Base-by-base conservation (phyloP, 352 stramenopile species). In the Sclerospora graminicola region DNA sequence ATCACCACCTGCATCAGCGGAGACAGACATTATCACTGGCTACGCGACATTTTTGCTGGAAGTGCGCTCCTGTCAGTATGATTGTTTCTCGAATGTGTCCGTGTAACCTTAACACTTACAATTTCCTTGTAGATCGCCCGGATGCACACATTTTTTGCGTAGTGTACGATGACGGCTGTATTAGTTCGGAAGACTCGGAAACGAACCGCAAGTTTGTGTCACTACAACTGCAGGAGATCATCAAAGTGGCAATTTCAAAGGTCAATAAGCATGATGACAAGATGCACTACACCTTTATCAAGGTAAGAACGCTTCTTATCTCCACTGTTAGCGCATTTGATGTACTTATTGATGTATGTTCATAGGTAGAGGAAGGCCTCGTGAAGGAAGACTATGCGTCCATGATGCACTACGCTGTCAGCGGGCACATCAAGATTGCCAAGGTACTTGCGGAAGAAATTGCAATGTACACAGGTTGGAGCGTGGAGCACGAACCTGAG, bases 101-200 rank as follows among this genome's bases (percentile, higher is more conserved):
- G 21, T 29, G 21, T n/a, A 13, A 24, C 13, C 2, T 30, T 31
- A 1, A 15, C 8, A 16, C 37, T 9, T 24, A n/a, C 14, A 8
- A 24, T 32, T 2, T 10, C 3, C 8, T 41, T 32, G 24, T 29
- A 90, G 81, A 88, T 32, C 78, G 81, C 3, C 81, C 81, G 2
- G 54, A 84, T 16, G 81, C 81, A 8, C 73, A 92, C 27, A 92
- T 92, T 31, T 89, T 89, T 43, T 92, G 78, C 35, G 68, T 89
- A n/a, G 81, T 87, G 8, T 91, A 81, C 37, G 76, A 91, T 31
- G 74, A 91, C 46, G 69, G 68, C 45, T 89, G 77, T 45, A 82
- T 88, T 31, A 92, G 74, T 42, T 79, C 67, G 7, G 77, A 89
- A 48, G 73, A 86, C 35, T 77, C 69, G 29, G 70, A 77, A 39